Conservation (phyloP, 2,329 filamentous ascomycete genomes). For the Penicillium expansum region DNA sequence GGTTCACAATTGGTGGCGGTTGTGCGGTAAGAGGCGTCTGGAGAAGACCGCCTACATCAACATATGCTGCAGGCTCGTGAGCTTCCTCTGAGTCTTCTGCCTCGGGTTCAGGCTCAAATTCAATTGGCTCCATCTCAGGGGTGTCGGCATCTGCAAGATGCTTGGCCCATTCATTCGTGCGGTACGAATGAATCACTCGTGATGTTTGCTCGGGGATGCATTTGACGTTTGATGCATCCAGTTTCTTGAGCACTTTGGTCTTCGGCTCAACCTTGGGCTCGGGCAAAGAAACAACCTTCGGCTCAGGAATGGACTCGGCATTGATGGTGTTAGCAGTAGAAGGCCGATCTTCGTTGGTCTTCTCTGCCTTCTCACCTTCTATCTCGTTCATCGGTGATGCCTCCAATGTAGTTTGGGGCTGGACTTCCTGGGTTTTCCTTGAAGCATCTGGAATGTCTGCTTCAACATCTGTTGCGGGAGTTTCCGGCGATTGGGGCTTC, state of each 20-base stretch:
- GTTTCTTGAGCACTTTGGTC: conserved; percentile 5
- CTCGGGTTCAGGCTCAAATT: conserved; percentile 37
- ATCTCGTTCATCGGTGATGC: neutral
- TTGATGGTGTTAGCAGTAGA: neutral
- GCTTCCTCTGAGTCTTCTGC: conserved; percentile 26
- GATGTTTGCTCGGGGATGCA: conserved; percentile 70
- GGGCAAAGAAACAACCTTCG: neutral
- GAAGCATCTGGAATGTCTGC: neutral
- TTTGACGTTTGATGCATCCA: conserved; percentile 45
- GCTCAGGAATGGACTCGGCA: neutral
- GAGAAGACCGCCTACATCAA: conserved; percentile 63
- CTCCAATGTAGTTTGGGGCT: neutral
- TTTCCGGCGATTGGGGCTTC: neutral
- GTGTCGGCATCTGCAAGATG: conserved; percentile 75
- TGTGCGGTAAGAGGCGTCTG: conserved; percentile 58
- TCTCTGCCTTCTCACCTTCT: neutral
- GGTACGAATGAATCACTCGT: conserved; percentile 74
- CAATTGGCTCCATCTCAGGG: conserved; percentile 53
- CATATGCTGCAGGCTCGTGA: conserved; percentile 58
- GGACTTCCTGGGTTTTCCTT: neutral
- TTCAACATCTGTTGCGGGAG: neutral
- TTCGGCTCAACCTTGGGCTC: neutral
- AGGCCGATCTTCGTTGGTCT: neutral
- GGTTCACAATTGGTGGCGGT: conserved; percentile 39
- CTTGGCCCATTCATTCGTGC: conserved; percentile 96